These are phyloP conservation scores for Cichorium intybus DNA, from an alignment of 140 eudicot species.

Conservation along the genomic window DNA sequence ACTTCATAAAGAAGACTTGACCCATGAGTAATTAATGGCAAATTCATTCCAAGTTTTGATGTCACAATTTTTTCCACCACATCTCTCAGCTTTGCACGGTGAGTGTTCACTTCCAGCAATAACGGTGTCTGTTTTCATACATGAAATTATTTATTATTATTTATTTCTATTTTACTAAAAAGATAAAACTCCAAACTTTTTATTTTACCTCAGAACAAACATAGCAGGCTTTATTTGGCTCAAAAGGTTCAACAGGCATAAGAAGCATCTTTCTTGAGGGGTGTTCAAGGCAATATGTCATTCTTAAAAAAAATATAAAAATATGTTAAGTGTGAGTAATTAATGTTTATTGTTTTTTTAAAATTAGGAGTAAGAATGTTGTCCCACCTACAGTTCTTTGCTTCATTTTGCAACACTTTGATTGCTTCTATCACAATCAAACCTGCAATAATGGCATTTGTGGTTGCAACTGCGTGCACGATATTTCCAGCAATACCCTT, in stretches of 20 bases:
- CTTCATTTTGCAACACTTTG: slow-evolving; percentile 75
- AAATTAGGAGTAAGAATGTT: background rate
- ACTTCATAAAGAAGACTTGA: slow-evolving; percentile 88
- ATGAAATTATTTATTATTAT: background rate
- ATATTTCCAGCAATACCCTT: slow-evolving; percentile 98
- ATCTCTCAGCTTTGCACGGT: slow-evolving; percentile 81
- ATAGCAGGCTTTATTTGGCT: slow-evolving; percentile 87
- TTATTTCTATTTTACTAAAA: no score
- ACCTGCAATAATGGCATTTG: slow-evolving; percentile 96
- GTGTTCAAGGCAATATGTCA: slow-evolving; percentile 92
- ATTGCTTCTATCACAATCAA: slow-evolving; percentile 96
- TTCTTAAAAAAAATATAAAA: slow-evolving; percentile 36
- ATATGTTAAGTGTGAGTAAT: background rate
- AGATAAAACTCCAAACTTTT: no score
- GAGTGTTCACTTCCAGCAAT: slow-evolving; percentile 77
- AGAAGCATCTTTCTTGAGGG: slow-evolving; percentile 94
- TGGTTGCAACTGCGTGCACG: slow-evolving; percentile 98
- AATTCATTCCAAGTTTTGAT: slow-evolving; percentile 90
- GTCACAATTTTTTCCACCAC: slow-evolving; percentile 84
- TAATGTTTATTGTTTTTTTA: background rate
- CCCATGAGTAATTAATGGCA: slow-evolving; percentile 81
- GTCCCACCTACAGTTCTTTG: slow-evolving; percentile 69
- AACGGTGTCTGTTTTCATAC: slow-evolving; percentile 69
- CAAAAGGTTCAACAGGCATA: slow-evolving; percentile 96
- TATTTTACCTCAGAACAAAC: slow-evolving; percentile 85